Base-by-base conservation (phyloP, 768 basidiomycete species). In the Tricholomella constricta region DNA sequence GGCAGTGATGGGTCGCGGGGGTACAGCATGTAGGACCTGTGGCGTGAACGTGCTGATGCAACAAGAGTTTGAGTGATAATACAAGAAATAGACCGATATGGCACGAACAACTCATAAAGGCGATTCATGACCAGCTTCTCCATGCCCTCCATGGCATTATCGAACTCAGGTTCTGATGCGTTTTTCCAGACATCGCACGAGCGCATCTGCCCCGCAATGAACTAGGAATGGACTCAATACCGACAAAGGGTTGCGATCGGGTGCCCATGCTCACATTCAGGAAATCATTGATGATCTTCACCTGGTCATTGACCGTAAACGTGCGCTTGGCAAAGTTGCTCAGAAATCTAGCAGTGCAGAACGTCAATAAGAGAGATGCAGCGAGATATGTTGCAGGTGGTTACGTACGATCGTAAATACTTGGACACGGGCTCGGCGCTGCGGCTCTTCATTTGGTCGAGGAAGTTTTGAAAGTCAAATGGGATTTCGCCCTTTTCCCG, bases 71-170 rank as follows among this genome's bases (percentile, higher is more conserved):
- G 40, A 43, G 26, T 3, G 17, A 36, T 2, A 12, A 29, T 17
- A 46, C 27, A 26, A 9, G 25, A 10, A 1, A 36, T 27, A 19
- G 29, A 17, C 42, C 19, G 20, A 45, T 15, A 36, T 11, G 23
- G 43, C 12, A 83, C 89, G 65, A 56, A 98, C 95, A 91, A 93
- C 62, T 94, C 92, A 69, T 97, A 98, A 47, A 98, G 73, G 46
- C 94, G 78, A 62, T 98, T 99, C 97, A 99, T 98, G 60, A 99
- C 97, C 6, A 99, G 81, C 70, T 99, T 99, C 78, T 99, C 97
- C 93, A 98, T 98, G 46, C 94, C 95, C 71, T 99, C 97, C 77
- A 94, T 83, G 0, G 94, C 93, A 62, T 96, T 95, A 48, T 98
- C 97, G 59, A 99, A 98, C 68, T 98, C 94, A 6, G 75, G 72